phyloP scores from a whole-genome alignment of 495 filamentous ascomycete species.

The Hyaloscypha bicolor region DNA sequence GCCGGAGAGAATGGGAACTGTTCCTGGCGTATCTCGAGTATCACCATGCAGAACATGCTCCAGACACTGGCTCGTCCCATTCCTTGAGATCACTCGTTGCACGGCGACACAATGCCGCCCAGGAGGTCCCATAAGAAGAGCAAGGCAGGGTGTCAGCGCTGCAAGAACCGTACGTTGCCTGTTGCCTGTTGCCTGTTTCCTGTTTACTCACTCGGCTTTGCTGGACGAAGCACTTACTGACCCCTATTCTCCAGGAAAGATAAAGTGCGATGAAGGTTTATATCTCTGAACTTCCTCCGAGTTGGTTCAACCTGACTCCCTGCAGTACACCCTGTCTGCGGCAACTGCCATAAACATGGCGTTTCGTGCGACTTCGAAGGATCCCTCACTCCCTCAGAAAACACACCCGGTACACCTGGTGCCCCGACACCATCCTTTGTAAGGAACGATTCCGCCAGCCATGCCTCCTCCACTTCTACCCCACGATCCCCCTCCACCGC shows the following conservation, averaged over 20 bases:
- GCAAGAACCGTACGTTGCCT: conserved; percentile 45
- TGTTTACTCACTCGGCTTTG: background rate
- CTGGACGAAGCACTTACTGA: background rate
- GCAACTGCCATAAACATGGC: conserved; percentile 65
- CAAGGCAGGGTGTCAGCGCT: conserved; percentile 59
- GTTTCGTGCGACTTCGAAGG: conserved; percentile 63
- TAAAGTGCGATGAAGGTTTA: conserved; percentile 50
- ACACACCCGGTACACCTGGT: conserved; percentile 27
- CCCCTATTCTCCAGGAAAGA: conserved; percentile 43
- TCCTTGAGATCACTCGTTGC: conserved; percentile 24
- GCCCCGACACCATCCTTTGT: background rate
- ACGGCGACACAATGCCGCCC: conserved; percentile 41
- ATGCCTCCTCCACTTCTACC: conserved; percentile 32
- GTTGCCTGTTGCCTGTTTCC: background rate
- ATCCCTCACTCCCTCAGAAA: conserved; percentile 29
- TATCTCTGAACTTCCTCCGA: background rate
- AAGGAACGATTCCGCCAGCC: conserved; percentile 25
- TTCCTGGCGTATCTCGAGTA: background rate
- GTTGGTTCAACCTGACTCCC: conserved; percentile 16
- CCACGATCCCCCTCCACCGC: conserved; percentile 32
- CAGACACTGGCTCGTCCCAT: conserved; percentile 10
- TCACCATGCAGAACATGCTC: conserved; percentile 9
- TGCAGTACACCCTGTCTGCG: conserved; percentile 62
- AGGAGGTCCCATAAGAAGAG: conserved; percentile 66
- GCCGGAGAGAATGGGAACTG: background rate